Evolutionary conservation across 192 early-diverging fungal genomes (phyloP), one percentile per base, ranked within the genome.

Genomic region (Backusella circina): DNA sequence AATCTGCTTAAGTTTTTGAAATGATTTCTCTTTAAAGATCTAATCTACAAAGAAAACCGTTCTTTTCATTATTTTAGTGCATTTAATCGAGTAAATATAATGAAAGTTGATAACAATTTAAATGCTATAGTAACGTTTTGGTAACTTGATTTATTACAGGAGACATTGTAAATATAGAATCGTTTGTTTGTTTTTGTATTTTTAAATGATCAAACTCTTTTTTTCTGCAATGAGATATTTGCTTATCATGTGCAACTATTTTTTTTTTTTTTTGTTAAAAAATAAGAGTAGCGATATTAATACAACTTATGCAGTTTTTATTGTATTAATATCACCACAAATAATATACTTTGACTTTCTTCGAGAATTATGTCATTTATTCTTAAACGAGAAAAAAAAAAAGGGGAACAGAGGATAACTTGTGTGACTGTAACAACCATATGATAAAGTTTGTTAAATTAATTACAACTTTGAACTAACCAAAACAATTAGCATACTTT

Each of bases 371-470:
- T 57, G 51, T 57, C 51, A 57, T 57, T 57, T 57, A 10, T 21
- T 57, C 23, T 51, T 57, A 57, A 54, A 57, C 7, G 23, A 26
- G 51, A 57, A 26, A 9, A 57, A 57, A 26, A 51, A 51, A 57
- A 26, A 12, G 51, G 51, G 51, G 9, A 26, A n/a, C 51, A 57
- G n/a, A 57, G 16, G 23, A 26, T 23, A 10, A 21, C 9, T 57
- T 26, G 51, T 57, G n/a, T 18, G n/a, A 50, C 47, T 50, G n/a
- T 57, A 10, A 57, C 21, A 21, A 21, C 51, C 51, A 23, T 57
- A 57, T 57, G 51, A 57, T 26, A 57, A 57, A 57, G 51, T 57
- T 23, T 57, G 51, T 57, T 57, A 57, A 57, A 57, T 57, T 57
- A 57, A 57, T 57, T 57, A 26, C 51, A 57, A 10, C 5, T 57